Conservation (phyloP, 495 filamentous ascomycete species). For the Penicillium crystallinum region DNA sequence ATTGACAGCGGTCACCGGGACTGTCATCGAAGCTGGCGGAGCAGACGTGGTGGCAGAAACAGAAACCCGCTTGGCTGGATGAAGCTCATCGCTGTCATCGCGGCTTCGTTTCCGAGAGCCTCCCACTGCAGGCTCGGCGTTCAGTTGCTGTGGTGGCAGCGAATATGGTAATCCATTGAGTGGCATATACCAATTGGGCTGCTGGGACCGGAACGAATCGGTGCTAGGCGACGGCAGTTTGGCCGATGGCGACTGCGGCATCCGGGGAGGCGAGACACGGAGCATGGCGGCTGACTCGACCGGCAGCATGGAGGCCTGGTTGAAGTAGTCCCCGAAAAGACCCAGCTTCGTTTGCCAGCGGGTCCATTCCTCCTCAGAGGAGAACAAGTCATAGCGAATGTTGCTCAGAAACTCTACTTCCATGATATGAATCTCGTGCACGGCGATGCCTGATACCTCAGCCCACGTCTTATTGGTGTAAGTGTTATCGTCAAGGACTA, state of each 20-base stretch:
- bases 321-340: slow-evolving; percentile 75
- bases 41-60: slow-evolving; percentile 26
- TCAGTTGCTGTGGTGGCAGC: slow-evolving; percentile 15
- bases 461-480: slow-evolving; percentile 99
- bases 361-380: slow-evolving; percentile 76
- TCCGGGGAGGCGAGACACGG: slow-evolving; percentile 32
- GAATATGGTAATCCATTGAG: slow-evolving; percentile 25
- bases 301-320: slow-evolving; percentile 49
- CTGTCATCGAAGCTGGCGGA: slow-evolving; percentile 27
- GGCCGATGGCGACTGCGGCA: slow-evolving; percentile 34
- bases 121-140: slow-evolving; percentile 25
- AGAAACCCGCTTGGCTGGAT: slow-evolving; percentile 60
- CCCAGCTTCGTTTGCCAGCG: slow-evolving; percentile 78
- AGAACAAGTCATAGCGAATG: slow-evolving; percentile 89
- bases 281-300: slow-evolving; percentile 26
- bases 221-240: slow-evolving; percentile 53
- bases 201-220: slow-evolving; percentile 25
- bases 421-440: slow-evolving; percentile 97
- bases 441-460: slow-evolving; percentile 91
- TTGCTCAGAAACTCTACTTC: slow-evolving; percentile 99
- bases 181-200: slow-evolving; percentile 30
- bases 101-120: slow-evolving; percentile 64
- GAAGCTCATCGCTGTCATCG: slow-evolving; percentile 60
- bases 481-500: slow-evolving; percentile 95
- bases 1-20: slow-evolving; percentile 26